These are phyloP conservation scores for Tolypocladium pustulatum DNA, from an alignment of 2,329 filamentous ascomycete species.

Conservation along the genomic window DNA sequence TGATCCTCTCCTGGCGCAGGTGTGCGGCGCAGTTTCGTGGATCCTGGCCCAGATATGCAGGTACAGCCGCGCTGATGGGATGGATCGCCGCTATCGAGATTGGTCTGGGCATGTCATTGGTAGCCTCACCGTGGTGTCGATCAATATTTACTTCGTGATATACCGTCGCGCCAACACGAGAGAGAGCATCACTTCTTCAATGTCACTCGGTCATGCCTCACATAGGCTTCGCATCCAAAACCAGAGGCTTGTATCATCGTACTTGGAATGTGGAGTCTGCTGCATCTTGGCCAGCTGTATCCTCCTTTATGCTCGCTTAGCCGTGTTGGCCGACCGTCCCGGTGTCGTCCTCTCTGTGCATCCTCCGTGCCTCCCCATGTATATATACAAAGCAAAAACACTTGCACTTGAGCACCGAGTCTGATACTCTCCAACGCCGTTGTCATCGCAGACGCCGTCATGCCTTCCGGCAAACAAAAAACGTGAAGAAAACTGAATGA, in stretches of 20 bases:
- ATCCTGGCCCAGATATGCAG: too few species aligned
- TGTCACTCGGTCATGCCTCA: not conserved
- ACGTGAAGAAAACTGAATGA: not conserved
- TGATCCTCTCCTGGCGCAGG: too few species aligned
- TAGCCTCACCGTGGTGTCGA: too few species aligned
- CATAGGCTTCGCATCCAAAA: not conserved
- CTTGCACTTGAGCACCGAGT: slow-evolving; percentile 1
- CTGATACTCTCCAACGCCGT: not conserved
- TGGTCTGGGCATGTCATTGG: too few species aligned
- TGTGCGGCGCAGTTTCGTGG: too few species aligned
- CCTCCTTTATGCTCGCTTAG: not conserved
- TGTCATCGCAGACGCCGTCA: slow-evolving; percentile 2
- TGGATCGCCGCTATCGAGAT: too few species aligned
- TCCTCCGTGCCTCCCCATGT: not conserved
- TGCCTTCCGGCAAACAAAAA: not conserved
- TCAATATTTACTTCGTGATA: too few species aligned
- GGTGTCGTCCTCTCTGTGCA: not conserved
- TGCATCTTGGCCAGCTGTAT: not conserved
- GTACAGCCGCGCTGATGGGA: too few species aligned
- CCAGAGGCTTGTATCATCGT: not conserved
- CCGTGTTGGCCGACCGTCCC: not conserved
- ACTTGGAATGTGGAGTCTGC: not conserved
- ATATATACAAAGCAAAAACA: slow-evolving; percentile 1
- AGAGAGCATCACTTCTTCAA: too few species aligned
- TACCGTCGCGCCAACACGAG: too few species aligned